phyloP scores from a whole-genome alignment of 176 grass and related monocot genomes.

The Thalia dealbata region DNA sequence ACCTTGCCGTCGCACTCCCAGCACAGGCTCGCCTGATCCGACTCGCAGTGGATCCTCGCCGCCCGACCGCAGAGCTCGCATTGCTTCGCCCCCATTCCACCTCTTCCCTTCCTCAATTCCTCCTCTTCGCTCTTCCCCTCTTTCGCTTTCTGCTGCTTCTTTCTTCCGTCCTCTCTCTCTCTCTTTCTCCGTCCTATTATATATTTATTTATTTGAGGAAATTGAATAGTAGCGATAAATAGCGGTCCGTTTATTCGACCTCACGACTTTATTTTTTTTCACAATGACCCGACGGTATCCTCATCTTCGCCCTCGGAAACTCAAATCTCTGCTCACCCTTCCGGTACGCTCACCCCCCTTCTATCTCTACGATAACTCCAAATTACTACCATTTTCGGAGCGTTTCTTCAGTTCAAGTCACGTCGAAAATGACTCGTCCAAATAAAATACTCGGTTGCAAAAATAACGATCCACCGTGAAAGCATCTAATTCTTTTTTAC shows the following conservation, averaged over 20 bases:
- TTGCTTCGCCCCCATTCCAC: background rate
- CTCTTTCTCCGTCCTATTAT: background rate
- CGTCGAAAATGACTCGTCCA: background rate
- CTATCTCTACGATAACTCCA: background rate
- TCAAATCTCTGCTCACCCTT: background rate
- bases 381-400: too few species aligned
- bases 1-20: slow-evolving; percentile 54
- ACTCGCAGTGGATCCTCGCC: slow-evolving; percentile 64
- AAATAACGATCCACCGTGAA: too few species aligned
- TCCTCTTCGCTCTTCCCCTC: background rate
- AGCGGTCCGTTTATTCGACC: background rate
- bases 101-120: background rate
- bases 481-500: too few species aligned
- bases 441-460: too few species aligned
- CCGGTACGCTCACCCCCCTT: background rate
- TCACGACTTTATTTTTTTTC: background rate
- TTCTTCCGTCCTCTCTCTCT: background rate
- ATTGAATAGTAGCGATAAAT: background rate
- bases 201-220: background rate
- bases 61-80: slow-evolving; percentile 47
- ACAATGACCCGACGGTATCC: background rate
- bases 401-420: background rate
- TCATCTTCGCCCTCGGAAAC: background rate
- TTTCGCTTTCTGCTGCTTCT: background rate
- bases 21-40: slow-evolving; percentile 70